Evolutionary conservation across 2,329 filamentous ascomycete species (phyloP).

Genomic region (Anisogramma anomala): DNA sequence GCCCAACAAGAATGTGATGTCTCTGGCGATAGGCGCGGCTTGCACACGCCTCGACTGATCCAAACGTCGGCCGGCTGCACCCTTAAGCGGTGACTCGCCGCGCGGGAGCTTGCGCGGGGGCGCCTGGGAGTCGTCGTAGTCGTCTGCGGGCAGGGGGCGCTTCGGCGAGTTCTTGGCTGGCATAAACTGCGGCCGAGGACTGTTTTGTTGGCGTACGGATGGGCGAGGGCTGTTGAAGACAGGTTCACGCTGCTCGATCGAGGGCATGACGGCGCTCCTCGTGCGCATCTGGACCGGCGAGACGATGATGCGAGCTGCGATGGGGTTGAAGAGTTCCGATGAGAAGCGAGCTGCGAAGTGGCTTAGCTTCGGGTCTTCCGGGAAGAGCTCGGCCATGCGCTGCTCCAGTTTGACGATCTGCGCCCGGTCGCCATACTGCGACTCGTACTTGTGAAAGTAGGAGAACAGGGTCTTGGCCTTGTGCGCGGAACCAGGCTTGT

Average conservation of each 20-base stretch:
- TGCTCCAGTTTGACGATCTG: slow-evolving; percentile 86
- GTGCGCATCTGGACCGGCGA: slow-evolving; percentile 71
- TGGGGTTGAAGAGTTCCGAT: slow-evolving; percentile 66
- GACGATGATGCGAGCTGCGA: slow-evolving; percentile 68
- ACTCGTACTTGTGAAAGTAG: slow-evolving; percentile 93
- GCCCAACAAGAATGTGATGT: slow-evolving; percentile 52
- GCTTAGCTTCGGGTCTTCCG: slow-evolving; percentile 65
- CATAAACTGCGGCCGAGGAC: slow-evolving; percentile 38
- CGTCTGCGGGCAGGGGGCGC: slow-evolving; percentile 53
- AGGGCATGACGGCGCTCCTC: slow-evolving; percentile 41
- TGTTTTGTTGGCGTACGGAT: slow-evolving; percentile 22
- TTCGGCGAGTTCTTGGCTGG: slow-evolving; percentile 45
- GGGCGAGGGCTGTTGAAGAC: slow-evolving; percentile 33
- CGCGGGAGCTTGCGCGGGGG: slow-evolving; percentile 78
- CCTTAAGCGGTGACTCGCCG: slow-evolving; percentile 87
- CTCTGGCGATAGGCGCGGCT: slow-evolving; percentile 59
- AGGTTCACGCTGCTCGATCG: slow-evolving; percentile 40
- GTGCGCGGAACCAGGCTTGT: slow-evolving; percentile 59
- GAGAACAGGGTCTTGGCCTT: slow-evolving; percentile 78
- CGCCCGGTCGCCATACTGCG: slow-evolving; percentile 80
- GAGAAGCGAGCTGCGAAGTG: slow-evolving; percentile 70
- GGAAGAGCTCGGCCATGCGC: slow-evolving; percentile 88
- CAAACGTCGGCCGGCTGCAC: slow-evolving; percentile 71
- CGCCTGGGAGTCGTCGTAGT: slow-evolving; percentile 54
- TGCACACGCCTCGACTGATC: slow-evolving; percentile 63